Percentiles rank a stretch among this genome's conserved stretches.
phyloP scores from a whole-genome alignment of 768 basidiomycete genomes.

The Pisolithus tinctorius region DNA sequence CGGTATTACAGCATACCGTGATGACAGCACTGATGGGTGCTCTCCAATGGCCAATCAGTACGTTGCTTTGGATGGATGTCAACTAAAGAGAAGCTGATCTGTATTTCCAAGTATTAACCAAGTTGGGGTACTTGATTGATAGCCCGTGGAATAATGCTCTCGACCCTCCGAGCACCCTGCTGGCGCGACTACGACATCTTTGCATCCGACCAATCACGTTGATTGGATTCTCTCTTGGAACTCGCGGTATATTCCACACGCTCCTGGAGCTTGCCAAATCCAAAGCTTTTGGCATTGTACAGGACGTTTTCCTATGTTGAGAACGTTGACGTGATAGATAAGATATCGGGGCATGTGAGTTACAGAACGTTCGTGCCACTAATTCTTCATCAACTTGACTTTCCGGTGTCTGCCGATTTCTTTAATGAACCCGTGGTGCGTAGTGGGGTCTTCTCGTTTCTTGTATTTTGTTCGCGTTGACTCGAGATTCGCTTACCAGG shows the following conservation, averaged over 20 bases:
- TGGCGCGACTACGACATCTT: too few relatives aligned
- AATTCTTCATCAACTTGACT: slow-evolving; percentile 88
- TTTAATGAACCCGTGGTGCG: slow-evolving; percentile 96
- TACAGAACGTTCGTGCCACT: slow-evolving; percentile 95
- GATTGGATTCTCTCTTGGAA: slow-evolving; percentile 95
- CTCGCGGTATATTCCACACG: slow-evolving; percentile 96
- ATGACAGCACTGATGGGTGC: slow-evolving; percentile 95
- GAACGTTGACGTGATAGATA: slow-evolving; percentile 95
- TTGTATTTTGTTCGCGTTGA: background rate
- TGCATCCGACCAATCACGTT: slow-evolving; percentile 91
- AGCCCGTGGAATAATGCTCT: slow-evolving; percentile 99
- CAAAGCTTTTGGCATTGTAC: slow-evolving; percentile 89
- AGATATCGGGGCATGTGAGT: slow-evolving; percentile 90
- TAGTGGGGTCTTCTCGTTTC: slow-evolving; percentile 6
- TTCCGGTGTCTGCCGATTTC: slow-evolving; percentile 88
- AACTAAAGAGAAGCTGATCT: background rate
- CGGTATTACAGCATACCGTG: slow-evolving; percentile 84
- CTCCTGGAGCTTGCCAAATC: slow-evolving; percentile 82
- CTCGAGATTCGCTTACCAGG: slow-evolving; percentile 31
- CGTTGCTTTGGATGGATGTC: slow-evolving; percentile 22
- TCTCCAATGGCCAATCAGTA: slow-evolving; percentile 95
- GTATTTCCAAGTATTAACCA: slow-evolving; percentile 63
- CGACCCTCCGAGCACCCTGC: slow-evolving; percentile 84
- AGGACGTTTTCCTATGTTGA: slow-evolving; percentile 92
- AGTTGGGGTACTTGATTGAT: slow-evolving; percentile 95